Conservation (phyloP, 2,329 filamentous ascomycete species). For the Aspergillus novoparasiticus region DNA sequence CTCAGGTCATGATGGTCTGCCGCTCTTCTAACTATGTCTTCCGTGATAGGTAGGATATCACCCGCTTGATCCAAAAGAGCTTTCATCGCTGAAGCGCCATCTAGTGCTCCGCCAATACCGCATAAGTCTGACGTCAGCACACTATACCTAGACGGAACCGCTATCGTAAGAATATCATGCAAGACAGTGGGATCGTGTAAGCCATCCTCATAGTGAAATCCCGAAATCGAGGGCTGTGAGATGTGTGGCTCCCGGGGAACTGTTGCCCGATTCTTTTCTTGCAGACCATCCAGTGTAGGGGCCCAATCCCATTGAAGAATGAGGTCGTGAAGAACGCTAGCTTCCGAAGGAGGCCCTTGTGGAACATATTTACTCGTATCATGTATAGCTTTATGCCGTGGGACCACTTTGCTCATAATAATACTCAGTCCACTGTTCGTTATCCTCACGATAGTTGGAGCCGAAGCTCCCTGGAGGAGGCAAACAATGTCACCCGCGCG, state of each 20-base stretch:
- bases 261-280: neutral
- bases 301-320: neutral
- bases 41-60: neutral
- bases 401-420: neutral
- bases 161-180: neutral
- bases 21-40: neutral
- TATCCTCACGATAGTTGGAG: neutral
- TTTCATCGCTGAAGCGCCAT: neutral
- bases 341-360: neutral
- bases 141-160: neutral
- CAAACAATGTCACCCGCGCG: neutral
- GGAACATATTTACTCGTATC: accelerated
- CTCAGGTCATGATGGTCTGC: neutral
- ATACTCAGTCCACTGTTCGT: neutral
- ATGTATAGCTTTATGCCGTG: neutral
- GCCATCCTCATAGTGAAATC: neutral
- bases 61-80: neutral
- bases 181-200: neutral
- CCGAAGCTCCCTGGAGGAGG: neutral
- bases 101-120: neutral
- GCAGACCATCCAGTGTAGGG: neutral
- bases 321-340: neutral
- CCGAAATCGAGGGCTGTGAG: accelerated
- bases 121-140: neutral
- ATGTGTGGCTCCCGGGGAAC: accelerated